Evolutionary conservation across 805 yeast species (phyloP).

Genomic region (Suhomyces sp.): DNA sequence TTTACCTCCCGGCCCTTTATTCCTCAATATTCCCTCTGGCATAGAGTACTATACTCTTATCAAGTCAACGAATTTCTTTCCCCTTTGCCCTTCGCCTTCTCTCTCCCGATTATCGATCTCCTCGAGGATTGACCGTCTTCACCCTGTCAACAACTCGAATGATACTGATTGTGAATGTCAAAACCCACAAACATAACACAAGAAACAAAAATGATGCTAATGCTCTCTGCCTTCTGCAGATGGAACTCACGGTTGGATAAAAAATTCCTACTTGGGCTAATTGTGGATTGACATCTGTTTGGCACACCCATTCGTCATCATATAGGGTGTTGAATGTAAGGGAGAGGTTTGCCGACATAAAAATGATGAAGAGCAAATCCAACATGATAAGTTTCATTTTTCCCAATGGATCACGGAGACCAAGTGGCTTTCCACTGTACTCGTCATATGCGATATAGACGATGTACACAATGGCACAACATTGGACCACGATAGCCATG

Average conservation of each 20-base stretch:
- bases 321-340: conserved; percentile 79
- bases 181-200: conserved; percentile 76
- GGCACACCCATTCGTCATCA: conserved; percentile 79
- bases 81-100: no score
- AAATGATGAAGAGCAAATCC: conserved; percentile 84
- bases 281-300: conserved; percentile 22
- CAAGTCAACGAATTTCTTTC: no score
- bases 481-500: conserved; percentile 86
- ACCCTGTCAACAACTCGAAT: conserved; percentile 77
- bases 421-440: conserved; percentile 87
- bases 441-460: conserved; percentile 87
- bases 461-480: conserved; percentile 73
- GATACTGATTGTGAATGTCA: conserved; percentile 80
- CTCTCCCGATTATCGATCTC: no score
- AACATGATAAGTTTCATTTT: conserved; percentile 79
- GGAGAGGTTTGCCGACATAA: conserved; percentile 84
- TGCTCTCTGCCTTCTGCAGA: conserved; percentile 78
- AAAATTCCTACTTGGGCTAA: conserved; percentile 18
- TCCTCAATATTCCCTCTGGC: no score
- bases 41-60: no score
- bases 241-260: conserved; percentile 41
- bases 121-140: conserved; percentile 7
- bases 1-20: no score
- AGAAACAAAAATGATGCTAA: conserved; percentile 77
- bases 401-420: conserved; percentile 79